Conservation (phyloP, 306 rosid genomes). For the Spatholobus suberectus region DNA sequence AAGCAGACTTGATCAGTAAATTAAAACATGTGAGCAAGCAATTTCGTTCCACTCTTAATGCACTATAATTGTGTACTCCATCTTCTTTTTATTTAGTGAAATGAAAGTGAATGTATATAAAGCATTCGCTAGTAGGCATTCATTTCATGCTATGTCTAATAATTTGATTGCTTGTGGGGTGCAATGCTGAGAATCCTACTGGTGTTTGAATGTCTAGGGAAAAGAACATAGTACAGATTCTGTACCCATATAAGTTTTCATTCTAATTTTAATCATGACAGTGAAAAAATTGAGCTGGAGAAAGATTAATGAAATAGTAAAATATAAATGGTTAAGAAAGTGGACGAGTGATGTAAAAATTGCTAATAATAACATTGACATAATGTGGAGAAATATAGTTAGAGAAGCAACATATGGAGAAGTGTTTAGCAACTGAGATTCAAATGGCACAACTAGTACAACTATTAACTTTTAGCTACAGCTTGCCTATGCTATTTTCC, state of each 20-base stretch:
- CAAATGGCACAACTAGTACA: neutral
- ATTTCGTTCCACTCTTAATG: too few relatives aligned
- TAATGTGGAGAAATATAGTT: neutral
- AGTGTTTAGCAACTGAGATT: neutral
- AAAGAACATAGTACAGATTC: neutral
- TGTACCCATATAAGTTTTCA: neutral
- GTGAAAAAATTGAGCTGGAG: too few relatives aligned
- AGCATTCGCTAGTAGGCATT: neutral
- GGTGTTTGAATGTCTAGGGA: neutral
- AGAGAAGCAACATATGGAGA: neutral
- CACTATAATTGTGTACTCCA: conserved; percentile 31
- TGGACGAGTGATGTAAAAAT: too few relatives aligned
- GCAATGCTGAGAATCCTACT: neutral
- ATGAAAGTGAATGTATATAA: neutral
- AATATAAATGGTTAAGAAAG: too few relatives aligned
- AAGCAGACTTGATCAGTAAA: too few relatives aligned
- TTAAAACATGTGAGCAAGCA: too few relatives aligned
- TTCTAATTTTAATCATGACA: too few relatives aligned
- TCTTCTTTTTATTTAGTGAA: conserved; percentile 3
- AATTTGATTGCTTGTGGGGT: neutral
- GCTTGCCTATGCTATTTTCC: neutral
- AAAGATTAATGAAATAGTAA: too few relatives aligned
- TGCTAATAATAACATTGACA: too few relatives aligned
- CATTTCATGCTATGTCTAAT: neutral
- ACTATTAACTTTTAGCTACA: neutral